Evolutionary conservation across 140 eudicot genomes (phyloP).

Genomic region (Cichorium intybus): DNA sequence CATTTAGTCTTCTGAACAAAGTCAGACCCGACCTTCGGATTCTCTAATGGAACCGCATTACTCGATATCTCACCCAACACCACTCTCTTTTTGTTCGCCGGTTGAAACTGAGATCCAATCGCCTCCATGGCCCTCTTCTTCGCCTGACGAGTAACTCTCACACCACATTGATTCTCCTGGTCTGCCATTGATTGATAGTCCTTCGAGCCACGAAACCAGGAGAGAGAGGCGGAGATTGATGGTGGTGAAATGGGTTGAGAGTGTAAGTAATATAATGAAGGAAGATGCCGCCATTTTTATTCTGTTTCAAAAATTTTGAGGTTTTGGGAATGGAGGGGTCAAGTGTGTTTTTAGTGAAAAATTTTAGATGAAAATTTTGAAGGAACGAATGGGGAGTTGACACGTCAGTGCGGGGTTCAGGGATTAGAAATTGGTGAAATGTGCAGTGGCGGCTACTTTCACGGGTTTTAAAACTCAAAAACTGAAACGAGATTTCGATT

Average conservation of each 20-base stretch:
- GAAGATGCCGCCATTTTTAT: slow-evolving; percentile 36
- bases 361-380: slow-evolving; percentile 8
- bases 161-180: slow-evolving; percentile 31
- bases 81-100: slow-evolving; percentile 23
- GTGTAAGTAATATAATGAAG: neutral
- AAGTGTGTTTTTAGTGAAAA: neutral
- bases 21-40: slow-evolving; percentile 3
- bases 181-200: slow-evolving; percentile 32
- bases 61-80: slow-evolving; percentile 25
- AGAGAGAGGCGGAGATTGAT: slow-evolving; percentile 17
- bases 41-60: neutral
- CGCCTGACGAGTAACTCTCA: slow-evolving; percentile 27
- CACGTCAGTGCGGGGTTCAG: slow-evolving; percentile 12
- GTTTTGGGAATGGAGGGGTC: slow-evolving; percentile 14
- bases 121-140: slow-evolving; percentile 49
- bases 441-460: slow-evolving; percentile 16
- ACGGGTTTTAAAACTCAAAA: slow-evolving; percentile 6
- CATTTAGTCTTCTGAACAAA: neutral
- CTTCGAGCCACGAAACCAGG: slow-evolving; percentile 13
- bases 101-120: slow-evolving; percentile 32
- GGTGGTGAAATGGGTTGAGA: slow-evolving; percentile 7
- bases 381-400: slow-evolving; percentile 13
- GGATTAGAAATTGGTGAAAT: neutral
- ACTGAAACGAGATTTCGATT: neutral
- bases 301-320: slow-evolving; percentile 17